Evolutionary conservation across 352 stramenopile genomes (phyloP), one percentile per base, ranked within the genome.

Genomic region (Globisporangium spinosum): DNA sequence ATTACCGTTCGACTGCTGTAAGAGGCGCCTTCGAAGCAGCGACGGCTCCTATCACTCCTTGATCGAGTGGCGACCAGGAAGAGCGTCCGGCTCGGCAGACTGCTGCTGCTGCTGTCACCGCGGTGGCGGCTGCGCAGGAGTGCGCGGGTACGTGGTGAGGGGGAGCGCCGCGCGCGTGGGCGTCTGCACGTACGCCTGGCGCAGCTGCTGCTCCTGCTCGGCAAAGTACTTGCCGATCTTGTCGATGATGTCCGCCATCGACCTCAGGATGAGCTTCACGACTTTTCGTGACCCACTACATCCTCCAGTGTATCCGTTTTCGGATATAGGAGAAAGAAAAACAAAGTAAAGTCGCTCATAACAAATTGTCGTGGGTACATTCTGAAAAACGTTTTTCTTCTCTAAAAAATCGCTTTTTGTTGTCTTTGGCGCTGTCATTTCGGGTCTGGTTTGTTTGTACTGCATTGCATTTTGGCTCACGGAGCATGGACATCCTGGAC

Each of bases 221-320:
- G 78, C 79, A 67, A 90, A 91, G 68, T 87, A 91, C 65, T 77
- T 76, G 47, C 81, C 80, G 53, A 90, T 91, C 64, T 86, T 89
- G 34, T 80, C 81, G 58, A 90, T 80, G 66, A 90, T 77, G 55
- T 89, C 77, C 12, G 74, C 67, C 83, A 90, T 89, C 29, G n/a
- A 23, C 7, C 32, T 38, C 32, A 38, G 32, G 12, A 38, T 23
- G 40, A 34, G 7, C 17, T 34, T 25, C 29, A 25, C 51, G 58
- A 32, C 58, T 47, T 53, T 63, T 63, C 58, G 38, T 17, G 58
- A 51, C 55, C 49, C 32, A 63, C 55, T 5, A 1, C 29, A 45
- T 45, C 10, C 3, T 23, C 2, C 20, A 54, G 20, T 38, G 0
- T 38, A 38, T 38, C 32, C 32, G 32, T 38, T 38, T 38, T 38